Conservation (phyloP, 2,329 filamentous ascomycete species). For the Juglanconis oblonga region DNA sequence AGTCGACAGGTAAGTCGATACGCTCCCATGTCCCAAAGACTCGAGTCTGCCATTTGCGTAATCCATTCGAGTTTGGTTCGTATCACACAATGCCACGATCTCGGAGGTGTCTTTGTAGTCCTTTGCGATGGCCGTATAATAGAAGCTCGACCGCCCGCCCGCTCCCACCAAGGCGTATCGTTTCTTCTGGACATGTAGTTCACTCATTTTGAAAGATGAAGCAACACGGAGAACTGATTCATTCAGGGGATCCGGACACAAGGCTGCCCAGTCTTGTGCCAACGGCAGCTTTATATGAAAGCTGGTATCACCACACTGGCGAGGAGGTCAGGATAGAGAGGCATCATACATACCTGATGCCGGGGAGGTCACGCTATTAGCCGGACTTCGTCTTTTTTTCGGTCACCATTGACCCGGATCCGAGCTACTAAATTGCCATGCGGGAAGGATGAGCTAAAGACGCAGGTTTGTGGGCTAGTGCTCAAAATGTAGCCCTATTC, state of each 20-base stretch:
- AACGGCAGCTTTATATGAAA: not conserved
- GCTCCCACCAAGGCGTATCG: constrained; percentile 57
- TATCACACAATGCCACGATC: constrained; percentile 58
- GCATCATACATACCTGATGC: too few species aligned
- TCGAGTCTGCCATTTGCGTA: constrained; percentile 51
- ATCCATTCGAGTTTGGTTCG: constrained; percentile 57
- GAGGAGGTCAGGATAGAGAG: not conserved
- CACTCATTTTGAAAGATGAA: not conserved
- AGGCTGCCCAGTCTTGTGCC: not conserved
- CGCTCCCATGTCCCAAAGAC: constrained; percentile 40
- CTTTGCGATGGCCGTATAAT: constrained; percentile 55
- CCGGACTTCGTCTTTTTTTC: too few species aligned
- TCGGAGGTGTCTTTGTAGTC: constrained; percentile 48
- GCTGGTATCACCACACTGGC: not conserved
- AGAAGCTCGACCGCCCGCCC: constrained; percentile 58
- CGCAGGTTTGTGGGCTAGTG: too few species aligned
- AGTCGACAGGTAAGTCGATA: constrained; percentile 52
- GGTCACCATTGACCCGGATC: too few species aligned
- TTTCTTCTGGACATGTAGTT: constrained; percentile 26
- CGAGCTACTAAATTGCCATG: too few species aligned
- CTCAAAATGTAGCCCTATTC: too few species aligned
- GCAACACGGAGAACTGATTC: too few species aligned
- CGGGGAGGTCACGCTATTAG: too few species aligned
- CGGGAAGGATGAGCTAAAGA: too few species aligned
- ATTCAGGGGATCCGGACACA: not conserved